These are phyloP conservation scores for Trichoderma citrinoviride DNA, from an alignment of 2,329 filamentous ascomycete genomes.

Conservation along the genomic window DNA sequence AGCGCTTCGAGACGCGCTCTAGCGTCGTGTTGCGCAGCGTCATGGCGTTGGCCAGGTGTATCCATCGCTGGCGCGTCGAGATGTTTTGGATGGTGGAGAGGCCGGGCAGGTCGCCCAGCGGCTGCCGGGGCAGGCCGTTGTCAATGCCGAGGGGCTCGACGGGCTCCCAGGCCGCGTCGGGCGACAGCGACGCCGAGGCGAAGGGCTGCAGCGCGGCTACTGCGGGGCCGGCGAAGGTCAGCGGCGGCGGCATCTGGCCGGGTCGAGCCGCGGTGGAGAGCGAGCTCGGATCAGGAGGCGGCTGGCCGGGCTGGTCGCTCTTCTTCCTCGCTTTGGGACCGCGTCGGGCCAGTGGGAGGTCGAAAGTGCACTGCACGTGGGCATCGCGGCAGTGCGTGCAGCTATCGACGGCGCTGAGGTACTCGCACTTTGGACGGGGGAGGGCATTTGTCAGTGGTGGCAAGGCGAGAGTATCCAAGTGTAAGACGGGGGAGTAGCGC, in stretches of 20 bases:
- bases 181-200: constrained; percentile 15
- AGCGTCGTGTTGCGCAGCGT: constrained; percentile 28
- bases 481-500: constrained; percentile 1
- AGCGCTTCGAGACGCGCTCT: constrained; percentile 33
- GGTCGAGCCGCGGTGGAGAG: constrained; percentile 16
- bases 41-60: constrained; percentile 28
- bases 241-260: constrained; percentile 17
- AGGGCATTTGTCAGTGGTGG: constrained; percentile 11
- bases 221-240: constrained; percentile 18
- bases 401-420: constrained; percentile 25
- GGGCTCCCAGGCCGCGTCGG: constrained; percentile 19
- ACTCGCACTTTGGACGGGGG: constrained; percentile 31
- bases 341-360: constrained; percentile 39
- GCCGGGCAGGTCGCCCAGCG: constrained; percentile 10
- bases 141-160: constrained; percentile 18
- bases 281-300: constrained; percentile 20
- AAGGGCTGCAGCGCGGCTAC: constrained; percentile 18
- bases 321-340: constrained; percentile 38
- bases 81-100: constrained; percentile 17
- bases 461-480: not conserved
- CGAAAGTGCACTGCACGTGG: constrained; percentile 37
- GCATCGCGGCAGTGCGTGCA: constrained; percentile 37
- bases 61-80: constrained; percentile 34
- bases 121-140: constrained; percentile 16
- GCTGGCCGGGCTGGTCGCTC: constrained; percentile 23